Evolutionary conservation across 1,284 basidiomycete species (phyloP).

Genomic region (Meira miltonrushii): DNA sequence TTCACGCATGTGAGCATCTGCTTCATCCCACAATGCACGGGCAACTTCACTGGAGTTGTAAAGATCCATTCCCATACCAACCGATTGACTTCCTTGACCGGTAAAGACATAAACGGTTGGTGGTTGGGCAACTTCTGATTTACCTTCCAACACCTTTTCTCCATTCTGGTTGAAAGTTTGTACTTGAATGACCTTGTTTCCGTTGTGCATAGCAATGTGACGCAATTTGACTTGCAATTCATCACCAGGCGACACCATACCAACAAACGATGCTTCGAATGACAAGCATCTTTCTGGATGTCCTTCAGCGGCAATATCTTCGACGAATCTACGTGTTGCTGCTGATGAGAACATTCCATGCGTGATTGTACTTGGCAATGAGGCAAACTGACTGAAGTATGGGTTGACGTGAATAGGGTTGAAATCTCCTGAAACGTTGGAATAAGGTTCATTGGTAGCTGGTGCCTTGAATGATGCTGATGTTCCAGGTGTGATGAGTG

Average conservation of each 20-base stretch:
- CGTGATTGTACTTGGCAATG: constrained; percentile 91
- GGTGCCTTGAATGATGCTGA: constrained; percentile 54
- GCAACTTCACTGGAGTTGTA: constrained; percentile 89
- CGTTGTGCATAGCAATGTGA: constrained; percentile 41
- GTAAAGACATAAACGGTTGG: constrained; percentile 92
- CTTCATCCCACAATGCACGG: constrained; percentile 92
- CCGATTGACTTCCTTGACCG: constrained; percentile 95
- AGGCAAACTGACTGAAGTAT: constrained; percentile 91
- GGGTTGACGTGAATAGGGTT: constrained; percentile 98
- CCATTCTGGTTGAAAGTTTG: constrained; percentile 78
- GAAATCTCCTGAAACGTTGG: constrained; percentile 91
- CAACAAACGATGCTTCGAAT: constrained; percentile 64
- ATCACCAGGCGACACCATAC: constrained; percentile 94
- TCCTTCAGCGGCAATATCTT: constrained; percentile 88
- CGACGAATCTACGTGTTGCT: constrained; percentile 84
- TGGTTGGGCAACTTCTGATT: constrained; percentile 80
- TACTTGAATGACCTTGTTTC: constrained; percentile 75
- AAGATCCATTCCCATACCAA: constrained; percentile 98
- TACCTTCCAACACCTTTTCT: constrained; percentile 85
- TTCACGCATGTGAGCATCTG: constrained; percentile 83
- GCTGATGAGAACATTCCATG: constrained; percentile 97
- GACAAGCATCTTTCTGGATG: constrained; percentile 66
- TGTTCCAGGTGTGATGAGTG: constrained; percentile 52
- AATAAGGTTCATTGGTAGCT: constrained; percentile 87
- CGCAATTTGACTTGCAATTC: constrained; percentile 75